A percentile compares a stretch with the other conserved stretches of the same genome.
Conservation (phyloP, 169 alveolate genomes). For the Cryptosporidium parvum region DNA sequence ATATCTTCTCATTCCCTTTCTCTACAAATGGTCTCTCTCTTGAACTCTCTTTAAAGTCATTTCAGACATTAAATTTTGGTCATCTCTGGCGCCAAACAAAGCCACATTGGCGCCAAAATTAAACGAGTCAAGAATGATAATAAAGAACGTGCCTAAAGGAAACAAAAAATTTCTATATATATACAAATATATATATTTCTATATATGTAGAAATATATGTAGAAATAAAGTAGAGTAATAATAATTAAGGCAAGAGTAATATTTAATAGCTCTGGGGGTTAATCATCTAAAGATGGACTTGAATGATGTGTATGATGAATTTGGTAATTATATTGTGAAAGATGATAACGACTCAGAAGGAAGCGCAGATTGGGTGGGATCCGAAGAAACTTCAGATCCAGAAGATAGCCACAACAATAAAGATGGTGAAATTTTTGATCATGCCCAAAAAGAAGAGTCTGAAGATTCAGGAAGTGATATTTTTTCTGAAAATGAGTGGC, state of each 20-base stretch:
- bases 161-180: neutral
- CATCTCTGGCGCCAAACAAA: no score
- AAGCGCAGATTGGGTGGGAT: constrained; percentile 59
- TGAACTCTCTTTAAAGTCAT: no score
- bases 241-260: neutral
- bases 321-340: constrained; percentile 97
- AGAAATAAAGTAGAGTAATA: neutral
- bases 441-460: constrained; percentile 84
- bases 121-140: neutral
- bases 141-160: neutral
- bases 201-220: no score
- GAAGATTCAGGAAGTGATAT: constrained; percentile 80
- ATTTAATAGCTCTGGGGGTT: neutral
- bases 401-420: constrained; percentile 63
- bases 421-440: constrained; percentile 80
- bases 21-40: neutral
- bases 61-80: neutral
- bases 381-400: constrained; percentile 43
- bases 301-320: constrained; percentile 96
- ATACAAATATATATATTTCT: no score
- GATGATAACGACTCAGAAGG: constrained; percentile 85
- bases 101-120: neutral
- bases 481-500: constrained; percentile 67
- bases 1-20: neutral
- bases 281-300: constrained; percentile 29